Evolutionary conservation across 202 grass and related monocot species (phyloP).

Genomic region (Miscanthus sacchariflorus): DNA sequence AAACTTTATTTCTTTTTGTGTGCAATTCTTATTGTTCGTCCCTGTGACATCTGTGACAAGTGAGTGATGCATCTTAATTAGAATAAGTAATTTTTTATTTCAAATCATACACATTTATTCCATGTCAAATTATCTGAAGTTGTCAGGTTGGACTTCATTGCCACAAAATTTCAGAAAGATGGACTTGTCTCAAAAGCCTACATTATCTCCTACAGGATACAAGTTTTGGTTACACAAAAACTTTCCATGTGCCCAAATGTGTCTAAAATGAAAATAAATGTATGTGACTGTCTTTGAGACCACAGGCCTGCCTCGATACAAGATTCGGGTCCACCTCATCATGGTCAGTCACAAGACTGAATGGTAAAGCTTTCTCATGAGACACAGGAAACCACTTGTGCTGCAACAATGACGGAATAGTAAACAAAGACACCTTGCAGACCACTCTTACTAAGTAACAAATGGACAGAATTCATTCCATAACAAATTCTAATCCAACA

Average conservation of each 20-base stretch:
- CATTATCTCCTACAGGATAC: not conserved
- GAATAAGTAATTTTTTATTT: constrained; percentile 3
- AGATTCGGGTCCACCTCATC: not conserved
- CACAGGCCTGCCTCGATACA: not conserved
- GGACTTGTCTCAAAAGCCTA: constrained; percentile 4
- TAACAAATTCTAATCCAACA: too few relatives aligned
- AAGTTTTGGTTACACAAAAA: not conserved
- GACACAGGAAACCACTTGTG: not conserved
- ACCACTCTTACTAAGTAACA: too few relatives aligned
- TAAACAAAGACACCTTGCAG: too few relatives aligned
- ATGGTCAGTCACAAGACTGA: not conserved
- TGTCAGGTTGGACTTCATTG: not conserved
- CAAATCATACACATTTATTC: not conserved
- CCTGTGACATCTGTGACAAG: not conserved
- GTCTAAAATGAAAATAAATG: not conserved
- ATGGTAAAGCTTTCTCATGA: not conserved
- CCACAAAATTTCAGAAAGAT: constrained; percentile 11
- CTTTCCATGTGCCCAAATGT: not conserved
- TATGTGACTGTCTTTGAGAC: not conserved
- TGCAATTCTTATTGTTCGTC: not conserved
- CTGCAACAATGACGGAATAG: constrained; percentile 1
- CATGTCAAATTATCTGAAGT: not conserved
- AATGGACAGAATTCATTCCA: too few relatives aligned
- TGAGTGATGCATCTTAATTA: not conserved
- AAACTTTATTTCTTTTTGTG: not conserved